Conservation (phyloP, 257 asterid species). For the Solanum chmielewskii region DNA sequence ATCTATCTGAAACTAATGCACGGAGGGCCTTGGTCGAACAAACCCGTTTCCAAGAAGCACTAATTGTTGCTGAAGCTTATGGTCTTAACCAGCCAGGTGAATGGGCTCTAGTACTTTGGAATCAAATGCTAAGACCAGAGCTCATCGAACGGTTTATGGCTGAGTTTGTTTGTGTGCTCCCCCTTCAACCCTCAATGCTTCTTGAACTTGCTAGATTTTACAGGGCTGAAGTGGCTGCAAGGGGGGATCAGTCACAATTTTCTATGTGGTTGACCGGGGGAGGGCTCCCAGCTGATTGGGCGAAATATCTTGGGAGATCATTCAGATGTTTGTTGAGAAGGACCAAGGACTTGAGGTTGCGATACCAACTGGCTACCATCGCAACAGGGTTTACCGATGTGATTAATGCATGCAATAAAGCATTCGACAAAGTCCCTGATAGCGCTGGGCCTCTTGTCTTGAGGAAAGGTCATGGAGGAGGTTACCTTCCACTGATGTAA, state of each 20-base stretch:
- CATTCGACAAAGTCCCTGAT: slow-evolving; percentile 89
- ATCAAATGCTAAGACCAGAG: slow-evolving; percentile 95
- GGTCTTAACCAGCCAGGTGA: slow-evolving; percentile 92
- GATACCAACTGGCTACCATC: slow-evolving; percentile 52
- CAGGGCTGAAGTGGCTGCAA: slow-evolving; percentile 83
- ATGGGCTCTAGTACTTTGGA: slow-evolving; percentile 98
- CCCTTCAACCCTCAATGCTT: slow-evolving; percentile 92
- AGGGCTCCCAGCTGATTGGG: slow-evolving; percentile 88
- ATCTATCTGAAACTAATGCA: slow-evolving; percentile 87
- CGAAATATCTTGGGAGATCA: slow-evolving; percentile 71
- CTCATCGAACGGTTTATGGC: slow-evolving; percentile 80
- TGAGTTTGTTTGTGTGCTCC: slow-evolving; percentile 87
- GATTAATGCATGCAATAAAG: slow-evolving; percentile 46
- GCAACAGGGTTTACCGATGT: slow-evolving; percentile 83
- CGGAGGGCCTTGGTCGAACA: slow-evolving; percentile 78
- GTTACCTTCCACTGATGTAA: slow-evolving; percentile 90
- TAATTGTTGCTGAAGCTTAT: slow-evolving; percentile 95
- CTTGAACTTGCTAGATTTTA: slow-evolving; percentile 86
- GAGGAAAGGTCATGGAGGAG: slow-evolving; percentile 99
- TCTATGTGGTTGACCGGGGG: slow-evolving; percentile 95
- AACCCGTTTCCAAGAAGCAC: slow-evolving; percentile 88
- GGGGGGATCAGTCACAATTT: slow-evolving; percentile 93
- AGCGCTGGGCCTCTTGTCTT: slow-evolving; percentile 92
- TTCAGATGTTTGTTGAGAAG: slow-evolving; percentile 78
- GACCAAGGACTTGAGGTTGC: slow-evolving; percentile 69